phyloP scores from a whole-genome alignment of 768 basidiomycete genomes.

The Dentipellis sp. region DNA sequence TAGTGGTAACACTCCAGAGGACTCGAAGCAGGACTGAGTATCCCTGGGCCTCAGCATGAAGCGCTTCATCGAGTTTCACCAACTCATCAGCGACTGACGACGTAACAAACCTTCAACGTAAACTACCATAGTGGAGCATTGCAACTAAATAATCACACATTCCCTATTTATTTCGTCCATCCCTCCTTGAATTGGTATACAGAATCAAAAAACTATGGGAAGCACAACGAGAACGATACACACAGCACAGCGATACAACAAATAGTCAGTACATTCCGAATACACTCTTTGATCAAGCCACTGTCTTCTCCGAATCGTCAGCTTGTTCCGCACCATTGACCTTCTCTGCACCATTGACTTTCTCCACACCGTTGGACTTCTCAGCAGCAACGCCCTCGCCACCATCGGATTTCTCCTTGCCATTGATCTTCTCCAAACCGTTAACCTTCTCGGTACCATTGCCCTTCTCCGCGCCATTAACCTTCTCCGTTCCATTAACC shows the following conservation, averaged over 20 bases:
- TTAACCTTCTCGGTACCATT: background rate
- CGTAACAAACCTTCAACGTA: too few relatives aligned
- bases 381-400: too few relatives aligned
- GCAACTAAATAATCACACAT: too few relatives aligned
- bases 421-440: too few relatives aligned
- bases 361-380: background rate
- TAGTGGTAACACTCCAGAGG: slow-evolving; percentile 9
- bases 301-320: background rate
- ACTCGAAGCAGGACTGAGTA: too few relatives aligned
- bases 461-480: background rate
- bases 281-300: background rate
- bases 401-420: too few relatives aligned
- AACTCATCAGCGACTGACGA: too few relatives aligned
- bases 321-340: background rate
- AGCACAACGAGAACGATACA: background rate
- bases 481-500: background rate
- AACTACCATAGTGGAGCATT: too few relatives aligned
- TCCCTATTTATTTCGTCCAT: too few relatives aligned
- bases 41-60: too few relatives aligned
- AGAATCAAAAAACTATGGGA: background rate
- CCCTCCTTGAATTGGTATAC: too few relatives aligned
- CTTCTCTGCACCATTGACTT: background rate
- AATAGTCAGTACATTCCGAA: background rate
- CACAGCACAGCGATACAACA: background rate
- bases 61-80: too few relatives aligned